Conservation (phyloP, 192 early-diverging fungal species). For the Coemansia sp. region DNA sequence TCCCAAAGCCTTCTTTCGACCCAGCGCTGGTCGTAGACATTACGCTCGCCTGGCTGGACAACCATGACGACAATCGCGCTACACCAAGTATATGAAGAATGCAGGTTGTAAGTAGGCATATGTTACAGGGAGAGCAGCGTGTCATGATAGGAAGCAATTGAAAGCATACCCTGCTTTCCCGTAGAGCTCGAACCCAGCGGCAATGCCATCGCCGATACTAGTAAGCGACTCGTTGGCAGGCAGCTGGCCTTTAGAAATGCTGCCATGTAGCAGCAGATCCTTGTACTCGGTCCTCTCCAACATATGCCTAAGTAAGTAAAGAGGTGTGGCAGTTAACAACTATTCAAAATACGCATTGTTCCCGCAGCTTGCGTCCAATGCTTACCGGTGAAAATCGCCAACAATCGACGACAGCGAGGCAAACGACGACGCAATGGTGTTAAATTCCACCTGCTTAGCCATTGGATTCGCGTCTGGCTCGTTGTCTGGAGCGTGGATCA, state of each 20-base stretch:
- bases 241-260: conserved; percentile 39
- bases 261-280: conserved; percentile 17
- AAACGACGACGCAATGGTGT: conserved; percentile 95
- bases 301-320: conserved; percentile 19
- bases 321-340: too few relatives aligned
- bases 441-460: conserved; percentile 92
- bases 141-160: background rate
- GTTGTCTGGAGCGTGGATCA: conserved; percentile 69
- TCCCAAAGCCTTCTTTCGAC: conserved; percentile 47
- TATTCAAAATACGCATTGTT: background rate
- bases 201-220: conserved; percentile 77
- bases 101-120: background rate
- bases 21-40: conserved; percentile 88
- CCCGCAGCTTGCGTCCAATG: background rate
- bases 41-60: conserved; percentile 91
- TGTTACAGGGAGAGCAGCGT: background rate
- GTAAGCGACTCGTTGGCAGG: conserved; percentile 71
- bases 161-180: conserved; percentile 20
- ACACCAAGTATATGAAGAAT: conserved; percentile 6
- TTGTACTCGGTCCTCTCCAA: conserved; percentile 37
- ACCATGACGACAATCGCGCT: conserved; percentile 85
- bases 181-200: conserved; percentile 61
- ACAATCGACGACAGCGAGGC: conserved; percentile 76
- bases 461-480: conserved; percentile 34
- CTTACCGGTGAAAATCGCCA: conserved; percentile 77